These are phyloP conservation scores for Exophiala sp. DNA, from an alignment of 2,329 filamentous ascomycete species.

Conservation along the genomic window DNA sequence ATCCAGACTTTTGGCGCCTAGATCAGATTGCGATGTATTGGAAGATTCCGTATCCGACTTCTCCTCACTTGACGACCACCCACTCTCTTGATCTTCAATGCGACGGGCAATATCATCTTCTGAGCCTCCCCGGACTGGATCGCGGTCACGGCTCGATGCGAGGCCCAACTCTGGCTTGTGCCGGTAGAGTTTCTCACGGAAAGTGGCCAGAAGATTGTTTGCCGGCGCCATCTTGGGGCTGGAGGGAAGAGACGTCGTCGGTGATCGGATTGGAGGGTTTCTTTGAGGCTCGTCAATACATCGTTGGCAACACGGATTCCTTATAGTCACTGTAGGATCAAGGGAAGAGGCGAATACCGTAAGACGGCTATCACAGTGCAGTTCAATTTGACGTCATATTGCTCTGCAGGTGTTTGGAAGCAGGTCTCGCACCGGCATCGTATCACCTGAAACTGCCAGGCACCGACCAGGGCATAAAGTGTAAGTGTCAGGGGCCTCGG, in stretches of 20 bases:
- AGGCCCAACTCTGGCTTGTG: constrained; percentile 12
- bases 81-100: constrained; percentile 9
- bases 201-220: not conserved
- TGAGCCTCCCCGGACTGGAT: constrained; percentile 9
- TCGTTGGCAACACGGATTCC: not conserved
- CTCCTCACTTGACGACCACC: constrained; percentile 12
- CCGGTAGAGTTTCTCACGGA: constrained; percentile 10
- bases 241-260: not conserved
- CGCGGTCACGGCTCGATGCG: not conserved
- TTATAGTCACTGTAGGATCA: too few species aligned
- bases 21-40: not conserved
- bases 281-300: not conserved
- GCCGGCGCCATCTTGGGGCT: not conserved
- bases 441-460: not conserved
- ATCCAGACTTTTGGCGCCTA: constrained; percentile 13
- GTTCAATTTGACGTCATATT: not conserved
- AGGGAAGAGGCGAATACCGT: not conserved
- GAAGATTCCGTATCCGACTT: not conserved
- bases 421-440: not conserved
- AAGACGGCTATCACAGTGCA: too few species aligned
- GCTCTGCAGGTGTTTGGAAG: too few species aligned
- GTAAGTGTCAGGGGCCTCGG: too few species aligned
- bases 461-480: too few species aligned
- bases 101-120: constrained; percentile 11
- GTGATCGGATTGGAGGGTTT: not conserved